phyloP scores from a whole-genome alignment of 1,139 yeast genomes.

The Kodamaea alishanica region DNA sequence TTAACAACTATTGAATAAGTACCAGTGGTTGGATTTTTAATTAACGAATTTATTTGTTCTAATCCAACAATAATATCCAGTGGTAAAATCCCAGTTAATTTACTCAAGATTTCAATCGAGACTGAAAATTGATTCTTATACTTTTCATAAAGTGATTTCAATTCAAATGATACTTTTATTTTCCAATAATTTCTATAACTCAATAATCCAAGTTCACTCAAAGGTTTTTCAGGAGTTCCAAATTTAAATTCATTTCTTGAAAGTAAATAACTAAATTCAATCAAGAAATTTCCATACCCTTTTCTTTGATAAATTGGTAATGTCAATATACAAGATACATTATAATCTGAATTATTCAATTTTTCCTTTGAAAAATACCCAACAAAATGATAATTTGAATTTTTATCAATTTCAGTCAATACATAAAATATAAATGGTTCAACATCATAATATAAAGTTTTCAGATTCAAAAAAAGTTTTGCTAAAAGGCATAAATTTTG shows the following conservation, averaged over 20 bases:
- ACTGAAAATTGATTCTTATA: conserved; percentile 19
- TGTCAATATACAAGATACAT: conserved; percentile 86
- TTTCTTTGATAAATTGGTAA: conserved; percentile 82
- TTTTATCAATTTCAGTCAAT: conserved; percentile 63
- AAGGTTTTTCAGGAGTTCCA: conserved; percentile 95
- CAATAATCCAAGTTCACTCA: conserved; percentile 78
- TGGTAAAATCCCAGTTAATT: conserved; percentile 77
- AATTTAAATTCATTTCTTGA: conserved; percentile 69
- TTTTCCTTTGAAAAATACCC: conserved; percentile 95
- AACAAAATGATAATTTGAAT: conserved; percentile 66
- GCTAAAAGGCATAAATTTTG: conserved; percentile 88
- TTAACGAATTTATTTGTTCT: conserved; percentile 67
- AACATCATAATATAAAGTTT: conserved; percentile 89
- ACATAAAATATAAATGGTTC: conserved; percentile 92
- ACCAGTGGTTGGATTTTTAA: conserved; percentile 40
- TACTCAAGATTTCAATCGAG: conserved; percentile 59
- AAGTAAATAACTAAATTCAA: conserved; percentile 83
- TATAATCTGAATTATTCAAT: conserved; percentile 67
- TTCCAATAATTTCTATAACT: conserved; percentile 91
- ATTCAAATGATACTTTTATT: conserved; percentile 50
- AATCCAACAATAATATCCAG: conserved; percentile 86
- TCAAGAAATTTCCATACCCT: conserved; percentile 86
- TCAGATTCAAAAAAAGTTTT: conserved; percentile 82
- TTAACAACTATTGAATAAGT: conserved; percentile 57
- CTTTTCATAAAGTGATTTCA: conserved; percentile 28